Conservation (phyloP, 768 basidiomycete species). For the Psilocybe subaeruginosa region DNA sequence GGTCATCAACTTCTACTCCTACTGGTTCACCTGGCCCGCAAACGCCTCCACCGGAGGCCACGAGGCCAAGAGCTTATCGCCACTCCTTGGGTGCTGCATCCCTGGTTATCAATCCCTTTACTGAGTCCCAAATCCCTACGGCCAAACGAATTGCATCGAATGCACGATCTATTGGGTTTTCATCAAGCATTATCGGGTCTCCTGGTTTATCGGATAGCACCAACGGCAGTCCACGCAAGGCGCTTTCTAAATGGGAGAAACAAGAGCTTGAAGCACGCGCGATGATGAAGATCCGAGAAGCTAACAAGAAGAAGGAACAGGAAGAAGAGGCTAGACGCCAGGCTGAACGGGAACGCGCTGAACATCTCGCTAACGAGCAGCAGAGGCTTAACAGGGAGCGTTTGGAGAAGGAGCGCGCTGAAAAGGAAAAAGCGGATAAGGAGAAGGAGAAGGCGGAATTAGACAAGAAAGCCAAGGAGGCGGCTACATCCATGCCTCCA, state of each 20-base stretch:
- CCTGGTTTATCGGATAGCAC: slow-evolving; percentile 56
- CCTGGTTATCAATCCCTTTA: slow-evolving; percentile 55
- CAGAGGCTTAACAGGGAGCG: slow-evolving; percentile 23
- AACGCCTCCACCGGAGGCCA: slow-evolving; percentile 33
- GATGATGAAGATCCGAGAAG: slow-evolving; percentile 69
- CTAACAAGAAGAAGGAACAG: slow-evolving; percentile 46
- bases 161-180: slow-evolving; percentile 45
- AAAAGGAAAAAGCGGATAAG: slow-evolving; percentile 31
- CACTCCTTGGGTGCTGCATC: slow-evolving; percentile 48
- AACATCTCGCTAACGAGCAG: slow-evolving; percentile 29
- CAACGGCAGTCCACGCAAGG: slow-evolving; percentile 43
- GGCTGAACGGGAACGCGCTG: slow-evolving; percentile 37
- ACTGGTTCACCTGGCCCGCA: slow-evolving; percentile 32
- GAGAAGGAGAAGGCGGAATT: slow-evolving; percentile 23
- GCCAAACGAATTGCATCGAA: slow-evolving; percentile 41
- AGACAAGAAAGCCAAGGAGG: slow-evolving; percentile 16
- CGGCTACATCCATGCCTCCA: slow-evolving; percentile 16
- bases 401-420: slow-evolving; percentile 27
- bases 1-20: slow-evolving; percentile 55
- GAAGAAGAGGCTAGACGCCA: slow-evolving; percentile 40
- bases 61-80: slow-evolving; percentile 25
- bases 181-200: slow-evolving; percentile 22
- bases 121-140: slow-evolving; percentile 27
- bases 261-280: slow-evolving; percentile 83
- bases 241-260: slow-evolving; percentile 84